Percentiles rank a stretch among this genome's conserved stretches.
Conservation (phyloP, 2,329 filamentous ascomycete genomes). For the Colletotrichum sp. region DNA sequence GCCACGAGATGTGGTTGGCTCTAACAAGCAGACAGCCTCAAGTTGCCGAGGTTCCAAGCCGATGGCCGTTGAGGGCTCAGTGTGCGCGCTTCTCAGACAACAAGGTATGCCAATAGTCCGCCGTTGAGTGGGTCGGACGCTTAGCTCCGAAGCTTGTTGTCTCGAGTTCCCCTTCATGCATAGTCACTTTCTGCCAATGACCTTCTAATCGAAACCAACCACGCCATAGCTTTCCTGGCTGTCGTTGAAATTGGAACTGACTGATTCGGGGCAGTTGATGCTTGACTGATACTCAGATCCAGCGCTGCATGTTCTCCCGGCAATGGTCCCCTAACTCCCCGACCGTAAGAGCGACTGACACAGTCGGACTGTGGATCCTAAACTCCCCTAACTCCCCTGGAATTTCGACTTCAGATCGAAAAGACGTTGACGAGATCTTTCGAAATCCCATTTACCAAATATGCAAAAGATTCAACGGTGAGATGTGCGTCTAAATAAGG, state of each 20-base stretch:
- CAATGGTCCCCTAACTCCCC: background rate
- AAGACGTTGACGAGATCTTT: background rate
- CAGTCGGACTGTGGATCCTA: background rate
- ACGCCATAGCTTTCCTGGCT: background rate
- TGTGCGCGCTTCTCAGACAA: background rate
- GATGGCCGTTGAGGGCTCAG: background rate
- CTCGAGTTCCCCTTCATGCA: background rate
- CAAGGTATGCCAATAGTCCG: background rate
- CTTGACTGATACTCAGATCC: background rate
- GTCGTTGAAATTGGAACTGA: background rate
- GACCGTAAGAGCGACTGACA: background rate
- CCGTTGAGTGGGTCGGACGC: background rate
- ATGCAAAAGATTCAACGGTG: background rate
- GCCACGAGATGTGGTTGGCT: background rate
- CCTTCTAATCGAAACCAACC: background rate
- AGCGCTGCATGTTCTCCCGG: background rate
- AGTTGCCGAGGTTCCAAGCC: background rate
- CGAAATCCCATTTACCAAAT: background rate
- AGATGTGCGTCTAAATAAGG: background rate
- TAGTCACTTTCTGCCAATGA: background rate
- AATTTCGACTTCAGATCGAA: background rate
- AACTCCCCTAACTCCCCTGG: background rate
- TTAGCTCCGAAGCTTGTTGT: background rate
- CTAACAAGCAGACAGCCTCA: rapidly evolving
- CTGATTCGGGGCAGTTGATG: background rate